Percentiles rank a stretch among this genome's conserved stretches.
Evolutionary conservation across 2,329 filamentous ascomycete genomes (phyloP).

Genomic region (Calonectria henricotiae): DNA sequence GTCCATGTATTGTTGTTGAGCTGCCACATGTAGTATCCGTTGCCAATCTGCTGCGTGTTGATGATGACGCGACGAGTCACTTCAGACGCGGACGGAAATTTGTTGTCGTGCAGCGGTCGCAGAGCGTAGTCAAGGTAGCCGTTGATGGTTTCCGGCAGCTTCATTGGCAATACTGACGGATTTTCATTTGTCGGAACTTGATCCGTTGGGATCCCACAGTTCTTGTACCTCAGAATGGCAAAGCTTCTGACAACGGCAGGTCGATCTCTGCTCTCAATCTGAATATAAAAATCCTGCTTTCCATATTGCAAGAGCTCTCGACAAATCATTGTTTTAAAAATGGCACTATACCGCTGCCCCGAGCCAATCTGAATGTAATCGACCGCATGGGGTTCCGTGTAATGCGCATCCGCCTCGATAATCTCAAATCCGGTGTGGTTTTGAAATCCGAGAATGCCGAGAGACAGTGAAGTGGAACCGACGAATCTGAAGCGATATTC

Average conservation of each 20-base stretch:
- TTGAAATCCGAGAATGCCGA: neutral
- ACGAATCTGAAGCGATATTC: conserved; percentile 3
- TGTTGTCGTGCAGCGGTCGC: conserved; percentile 5
- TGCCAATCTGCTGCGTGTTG: conserved; percentile 5
- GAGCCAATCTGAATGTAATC: conserved; percentile 9
- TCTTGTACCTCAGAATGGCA: conserved; percentile 16
- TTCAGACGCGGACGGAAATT: conserved; percentile 5
- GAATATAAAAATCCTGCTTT: conserved; percentile 11
- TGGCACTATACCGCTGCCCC: conserved; percentile 7
- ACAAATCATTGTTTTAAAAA: conserved; percentile 7
- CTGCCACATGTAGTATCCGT: conserved; percentile 8
- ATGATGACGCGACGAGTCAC: conserved; percentile 16
- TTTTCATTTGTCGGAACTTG: conserved; percentile 3
- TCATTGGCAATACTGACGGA: neutral
- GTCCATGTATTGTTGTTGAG: conserved; percentile 14
- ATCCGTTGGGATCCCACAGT: conserved; percentile 13
- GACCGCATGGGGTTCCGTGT: neutral
- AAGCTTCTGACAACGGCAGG: conserved; percentile 5
- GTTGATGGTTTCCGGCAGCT: conserved; percentile 5
- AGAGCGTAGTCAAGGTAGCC: conserved; percentile 14
- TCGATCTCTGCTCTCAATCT: neutral
- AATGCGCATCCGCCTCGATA: conserved; percentile 10
- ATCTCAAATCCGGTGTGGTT: conserved; percentile 12
- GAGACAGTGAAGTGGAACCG: conserved; percentile 6
- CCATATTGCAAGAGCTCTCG: conserved; percentile 11